These are phyloP conservation scores for Setaria italica DNA, from an alignment of 202 grass and related monocot genomes.

Conservation along the genomic window DNA sequence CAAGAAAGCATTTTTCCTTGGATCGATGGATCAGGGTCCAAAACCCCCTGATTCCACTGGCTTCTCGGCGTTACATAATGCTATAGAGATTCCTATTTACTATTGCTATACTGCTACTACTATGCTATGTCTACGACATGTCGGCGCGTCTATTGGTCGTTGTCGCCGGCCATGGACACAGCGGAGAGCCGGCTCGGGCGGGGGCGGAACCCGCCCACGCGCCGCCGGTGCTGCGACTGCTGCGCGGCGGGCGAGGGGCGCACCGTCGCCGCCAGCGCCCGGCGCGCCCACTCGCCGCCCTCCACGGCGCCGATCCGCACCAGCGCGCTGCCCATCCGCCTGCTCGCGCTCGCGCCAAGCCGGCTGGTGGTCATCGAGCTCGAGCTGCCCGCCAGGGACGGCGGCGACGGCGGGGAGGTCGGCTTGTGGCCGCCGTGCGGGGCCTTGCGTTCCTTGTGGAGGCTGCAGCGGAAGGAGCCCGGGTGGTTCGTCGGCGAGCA, in stretches of 20 bases:
- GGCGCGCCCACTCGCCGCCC: constrained; percentile 61
- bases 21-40: constrained; percentile 22
- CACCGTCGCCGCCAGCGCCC: constrained; percentile 57
- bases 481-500: constrained; percentile 83
- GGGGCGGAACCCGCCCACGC: constrained; percentile 31
- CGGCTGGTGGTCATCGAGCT: background rate
- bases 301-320: constrained; percentile 60
- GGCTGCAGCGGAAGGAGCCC: constrained; percentile 80
- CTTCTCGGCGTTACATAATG: background rate
- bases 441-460: constrained; percentile 60
- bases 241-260: constrained; percentile 47
- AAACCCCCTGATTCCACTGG: constrained; percentile 8
- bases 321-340: constrained; percentile 54
- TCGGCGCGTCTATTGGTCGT: constrained; percentile 31
- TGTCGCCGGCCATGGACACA: constrained; percentile 52
- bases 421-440: constrained; percentile 1
- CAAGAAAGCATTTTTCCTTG: background rate
- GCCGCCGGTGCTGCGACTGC: constrained; percentile 54
- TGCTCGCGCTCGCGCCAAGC: constrained; percentile 19
- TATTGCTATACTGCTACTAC: background rate
- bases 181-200: constrained; percentile 56
- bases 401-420: constrained; percentile 12
- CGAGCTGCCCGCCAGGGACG: background rate
- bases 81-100: background rate
- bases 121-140: background rate